Conservation (phyloP, 129 eudicot genomes). For the Centaurea solstitialis region DNA sequence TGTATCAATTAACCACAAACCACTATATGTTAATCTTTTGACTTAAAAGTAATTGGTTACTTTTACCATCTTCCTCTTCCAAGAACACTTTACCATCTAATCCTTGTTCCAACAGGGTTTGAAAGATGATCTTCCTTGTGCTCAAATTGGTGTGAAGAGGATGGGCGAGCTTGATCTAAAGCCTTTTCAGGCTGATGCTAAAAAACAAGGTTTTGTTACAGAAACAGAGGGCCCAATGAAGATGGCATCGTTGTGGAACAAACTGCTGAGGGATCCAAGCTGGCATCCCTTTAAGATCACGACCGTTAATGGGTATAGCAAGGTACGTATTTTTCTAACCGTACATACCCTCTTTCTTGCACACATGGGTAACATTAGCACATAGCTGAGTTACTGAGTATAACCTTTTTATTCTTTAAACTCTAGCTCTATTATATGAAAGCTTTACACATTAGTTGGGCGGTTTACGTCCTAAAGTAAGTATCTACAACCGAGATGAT, state of each 20-base stretch:
- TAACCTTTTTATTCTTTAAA: neutral
- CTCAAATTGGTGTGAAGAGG: conserved; percentile 52
- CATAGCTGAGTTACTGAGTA: neutral
- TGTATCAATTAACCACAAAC: too few relatives aligned
- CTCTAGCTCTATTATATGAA: neutral
- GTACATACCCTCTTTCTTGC: neutral
- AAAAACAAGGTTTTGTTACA: conserved; percentile 24
- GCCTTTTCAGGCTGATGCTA: conserved; percentile 42
- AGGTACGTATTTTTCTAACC: neutral
- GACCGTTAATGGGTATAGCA: conserved; percentile 21
- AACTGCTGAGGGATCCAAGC: conserved; percentile 19
- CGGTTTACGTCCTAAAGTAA: too few relatives aligned
- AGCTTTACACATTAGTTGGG: too few relatives aligned
- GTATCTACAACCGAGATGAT: too few relatives aligned
- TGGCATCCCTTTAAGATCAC: conserved; percentile 58
- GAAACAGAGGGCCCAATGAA: neutral
- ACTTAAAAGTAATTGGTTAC: neutral
- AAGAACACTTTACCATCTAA: neutral
- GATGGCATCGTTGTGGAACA: conserved; percentile 26
- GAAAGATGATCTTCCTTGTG: conserved; percentile 15
- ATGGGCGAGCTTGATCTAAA: conserved; percentile 69
- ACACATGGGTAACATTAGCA: neutral
- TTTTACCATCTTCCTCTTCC: neutral
- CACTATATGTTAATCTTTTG: too few relatives aligned
- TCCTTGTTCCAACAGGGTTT: conserved; percentile 39